Evolutionary conservation across 2,329 filamentous ascomycete species (phyloP).

Genomic region (Monilinia polystroma): DNA sequence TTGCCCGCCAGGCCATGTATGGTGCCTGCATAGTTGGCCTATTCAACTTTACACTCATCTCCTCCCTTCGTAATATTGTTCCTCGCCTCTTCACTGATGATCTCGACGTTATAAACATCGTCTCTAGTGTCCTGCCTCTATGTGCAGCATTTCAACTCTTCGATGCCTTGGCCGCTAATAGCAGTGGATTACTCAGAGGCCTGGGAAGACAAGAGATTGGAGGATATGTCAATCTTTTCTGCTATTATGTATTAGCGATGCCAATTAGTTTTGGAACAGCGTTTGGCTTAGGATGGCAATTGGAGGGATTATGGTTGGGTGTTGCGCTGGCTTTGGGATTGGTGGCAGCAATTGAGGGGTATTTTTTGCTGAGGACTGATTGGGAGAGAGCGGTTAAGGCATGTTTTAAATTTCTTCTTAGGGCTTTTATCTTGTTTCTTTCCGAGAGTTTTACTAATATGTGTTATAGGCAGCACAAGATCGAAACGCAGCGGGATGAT

Average conservation of each 20-base stretch:
- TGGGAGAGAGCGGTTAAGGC: conserved; percentile 58
- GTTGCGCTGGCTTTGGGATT: conserved; percentile 61
- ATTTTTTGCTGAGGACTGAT: conserved; percentile 55
- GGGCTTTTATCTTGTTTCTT: neutral
- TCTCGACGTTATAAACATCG: conserved; percentile 64
- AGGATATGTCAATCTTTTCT: conserved; percentile 81
- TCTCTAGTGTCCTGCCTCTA: conserved; percentile 70
- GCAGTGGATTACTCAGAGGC: conserved; percentile 81
- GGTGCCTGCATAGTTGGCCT: conserved; percentile 70
- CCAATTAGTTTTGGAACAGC: conserved; percentile 77
- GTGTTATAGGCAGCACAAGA: conserved; percentile 48
- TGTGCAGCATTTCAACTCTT: conserved; percentile 89
- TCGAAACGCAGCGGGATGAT: conserved; percentile 50
- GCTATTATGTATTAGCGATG: conserved; percentile 83
- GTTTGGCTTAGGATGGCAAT: conserved; percentile 73
- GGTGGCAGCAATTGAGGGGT: conserved; percentile 54
- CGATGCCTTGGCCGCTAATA: conserved; percentile 75
- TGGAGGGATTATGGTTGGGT: conserved; percentile 80
- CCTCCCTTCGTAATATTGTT: conserved; percentile 67
- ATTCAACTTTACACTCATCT: conserved; percentile 73
- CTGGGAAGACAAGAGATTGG: conserved; percentile 87
- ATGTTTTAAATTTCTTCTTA: neutral
- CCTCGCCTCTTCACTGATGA: conserved; percentile 78
- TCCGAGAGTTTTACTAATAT: neutral
- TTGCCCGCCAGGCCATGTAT: conserved; percentile 51